These are phyloP conservation scores for Canavalia gladiata DNA, from an alignment of 306 rosid species.

Conservation along the genomic window DNA sequence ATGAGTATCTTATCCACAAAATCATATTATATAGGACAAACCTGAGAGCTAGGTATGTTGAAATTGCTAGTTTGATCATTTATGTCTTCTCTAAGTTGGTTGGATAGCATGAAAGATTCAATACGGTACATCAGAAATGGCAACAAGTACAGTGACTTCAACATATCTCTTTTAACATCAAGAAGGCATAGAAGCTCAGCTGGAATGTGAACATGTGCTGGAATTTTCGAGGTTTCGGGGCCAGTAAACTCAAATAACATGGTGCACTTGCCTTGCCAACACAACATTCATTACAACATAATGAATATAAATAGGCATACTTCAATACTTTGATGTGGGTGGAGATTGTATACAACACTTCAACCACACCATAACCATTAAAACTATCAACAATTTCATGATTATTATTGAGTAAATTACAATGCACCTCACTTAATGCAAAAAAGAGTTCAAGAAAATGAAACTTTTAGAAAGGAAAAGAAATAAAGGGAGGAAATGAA, in stretches of 20 bases:
- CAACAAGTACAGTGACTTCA: slow-evolving; percentile 78
- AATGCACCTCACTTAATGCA: too few species aligned
- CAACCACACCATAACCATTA: too few species aligned
- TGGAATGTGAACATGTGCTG: slow-evolving; percentile 80
- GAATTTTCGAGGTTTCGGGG: slow-evolving; percentile 53
- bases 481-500: too few species aligned
- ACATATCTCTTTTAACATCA: slow-evolving; percentile 63
- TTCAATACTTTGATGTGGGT: too few species aligned
- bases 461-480: too few species aligned
- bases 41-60: slow-evolving; percentile 48
- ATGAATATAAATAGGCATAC: not conserved
- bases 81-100: slow-evolving; percentile 89
- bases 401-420: too few species aligned
- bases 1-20: slow-evolving; percentile 26
- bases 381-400: too few species aligned
- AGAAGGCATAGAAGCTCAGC: slow-evolving; percentile 80
- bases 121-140: slow-evolving; percentile 91
- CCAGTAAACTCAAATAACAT: slow-evolving; percentile 42
- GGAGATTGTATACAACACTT: too few species aligned
- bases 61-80: slow-evolving; percentile 51
- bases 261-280: slow-evolving; percentile 8
- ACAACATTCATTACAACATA: slow-evolving; percentile 5
- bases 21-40: slow-evolving; percentile 10
- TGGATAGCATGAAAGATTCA: slow-evolving; percentile 84
- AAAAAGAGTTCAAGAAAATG: too few species aligned